Conservation (phyloP, 1,284 basidiomycete species). For the Boletus hoseneyae region DNA sequence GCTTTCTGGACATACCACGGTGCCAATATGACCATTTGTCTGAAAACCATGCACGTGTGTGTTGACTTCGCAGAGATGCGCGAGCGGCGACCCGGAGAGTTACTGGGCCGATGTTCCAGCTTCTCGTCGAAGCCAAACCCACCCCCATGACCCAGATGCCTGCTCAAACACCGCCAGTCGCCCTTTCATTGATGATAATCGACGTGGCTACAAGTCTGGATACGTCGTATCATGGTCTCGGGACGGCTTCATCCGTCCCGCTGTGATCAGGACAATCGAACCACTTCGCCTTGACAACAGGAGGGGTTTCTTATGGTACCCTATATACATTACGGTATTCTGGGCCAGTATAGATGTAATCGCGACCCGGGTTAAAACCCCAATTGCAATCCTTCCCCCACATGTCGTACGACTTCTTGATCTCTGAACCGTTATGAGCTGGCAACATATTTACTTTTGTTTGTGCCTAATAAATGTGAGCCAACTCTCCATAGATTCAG, state of each 20-base stretch:
- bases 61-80: background rate
- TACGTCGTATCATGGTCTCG: background rate
- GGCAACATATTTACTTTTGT: background rate
- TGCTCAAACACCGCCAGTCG: background rate
- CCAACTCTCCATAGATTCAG: background rate
- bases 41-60: background rate
- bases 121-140: slow-evolving; percentile 2
- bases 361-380: background rate
- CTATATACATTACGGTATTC: background rate
- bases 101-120: background rate
- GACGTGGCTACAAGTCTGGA: background rate
- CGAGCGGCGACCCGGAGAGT: slow-evolving; percentile 4
- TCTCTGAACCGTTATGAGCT: background rate
- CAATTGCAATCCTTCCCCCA: background rate
- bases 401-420: slow-evolving; percentile 1
- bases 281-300: background rate
- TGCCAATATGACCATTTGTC: background rate
- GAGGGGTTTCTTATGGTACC: background rate
- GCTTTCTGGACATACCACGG: background rate
- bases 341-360: background rate
- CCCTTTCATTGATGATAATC: background rate
- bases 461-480: background rate
- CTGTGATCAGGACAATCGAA: background rate
- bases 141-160: slow-evolving; percentile 2
- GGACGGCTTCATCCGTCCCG: slow-evolving; percentile 3